Evolutionary conservation across 179 eudicot genomes (phyloP), one percentile per base, ranked within the genome.

Genomic region (Spinacia oleracea): DNA sequence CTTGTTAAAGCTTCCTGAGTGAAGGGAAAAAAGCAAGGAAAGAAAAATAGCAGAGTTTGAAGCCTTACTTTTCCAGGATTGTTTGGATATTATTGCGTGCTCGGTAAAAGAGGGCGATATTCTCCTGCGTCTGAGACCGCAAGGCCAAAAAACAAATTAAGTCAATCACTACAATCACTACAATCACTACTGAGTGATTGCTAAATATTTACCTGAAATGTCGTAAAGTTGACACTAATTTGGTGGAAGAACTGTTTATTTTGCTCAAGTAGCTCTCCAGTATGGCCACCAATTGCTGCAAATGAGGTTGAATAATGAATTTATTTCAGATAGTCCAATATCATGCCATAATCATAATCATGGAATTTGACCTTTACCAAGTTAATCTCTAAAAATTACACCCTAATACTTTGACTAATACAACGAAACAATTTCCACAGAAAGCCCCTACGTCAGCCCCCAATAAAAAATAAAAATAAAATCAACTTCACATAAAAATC

Each of bases 251-350:
- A 86, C 76, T 84, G 90, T 78, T 91, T 89, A 88, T 85, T 95
- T 83, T 93, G 92, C 88, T 95, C 92, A 86, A 95, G 98, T 80
- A 95, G 88, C 82, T 91, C 91, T 66, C 95, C 98, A 63, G 89
- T 75, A 56, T 85, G 82, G 73, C 98, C 98, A 79, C 98, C 98
- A 80, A 95, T 93, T 76, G 85, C 98, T 95, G 98, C 84, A 93
- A 84, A 77, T 32, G 73, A 82, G 31, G 45, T 55, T 50, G 21
- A 29, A 20, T 1, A 80, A 46, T n/a, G n/a, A n/a, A n/a, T n/a
- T n/a, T n/a, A n/a, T 76, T n/a, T 14, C 43, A 45, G 55, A 34
- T 11, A 73, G 56, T 70, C 65, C 31, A 23, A n/a, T 23, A 4
- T 14, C 67, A 42, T 73, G 53, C 40, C 16, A 16, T 72, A 62